Evolutionary conservation across 116 monocot species (phyloP), one percentile per base, ranked within the genome.

Genomic region (Iris pallida): DNA sequence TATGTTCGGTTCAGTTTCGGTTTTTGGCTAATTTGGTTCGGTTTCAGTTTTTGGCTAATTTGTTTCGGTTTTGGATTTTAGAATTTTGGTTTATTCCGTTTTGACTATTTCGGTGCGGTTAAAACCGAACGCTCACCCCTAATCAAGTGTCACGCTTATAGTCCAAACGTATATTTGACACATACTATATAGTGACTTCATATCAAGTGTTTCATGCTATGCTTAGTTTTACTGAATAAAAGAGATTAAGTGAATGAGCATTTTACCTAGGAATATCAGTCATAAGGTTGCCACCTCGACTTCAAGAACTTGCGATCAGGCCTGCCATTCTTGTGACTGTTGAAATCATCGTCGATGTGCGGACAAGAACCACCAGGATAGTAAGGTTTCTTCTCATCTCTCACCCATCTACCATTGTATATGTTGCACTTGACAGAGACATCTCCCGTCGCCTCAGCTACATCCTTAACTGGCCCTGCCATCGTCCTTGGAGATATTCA

Each of bases 211-310:
- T 57, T 57, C 19, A 20, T 19, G 55, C 1, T 5, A 58, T 7
- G 30, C 2, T 60, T 40, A 60, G 42, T 41, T 4, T 59, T 42
- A 60, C 42, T 13, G 60, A 60, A 42, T 19, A 45, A 61, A 44
- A 15, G 2, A 30, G 44, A 43, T 1, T 44, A 15, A 8, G 7
- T 51, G 42, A 45, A 71, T 4, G 43, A 41, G 19, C 53, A 69
- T 45, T 45, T 66, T 47, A 87, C 95, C 88, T 76, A 7, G 91
- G 91, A 63, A 91, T 88, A 63, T 84, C 16, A 95, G 53, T 13
- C 80, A 60, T 82, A 63, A 5, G 91, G 91, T 65, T 83, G 91
- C 91, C 95, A 95, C 68, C 86, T 81, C 91, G 91, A 95, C 64
- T 64, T 91, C 82, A 95, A 72, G 68, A 80, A 95, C 42, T 76